Evolutionary conservation across 2,329 filamentous ascomycete species (phyloP).

Genomic region (Fusarium armeniacum): DNA sequence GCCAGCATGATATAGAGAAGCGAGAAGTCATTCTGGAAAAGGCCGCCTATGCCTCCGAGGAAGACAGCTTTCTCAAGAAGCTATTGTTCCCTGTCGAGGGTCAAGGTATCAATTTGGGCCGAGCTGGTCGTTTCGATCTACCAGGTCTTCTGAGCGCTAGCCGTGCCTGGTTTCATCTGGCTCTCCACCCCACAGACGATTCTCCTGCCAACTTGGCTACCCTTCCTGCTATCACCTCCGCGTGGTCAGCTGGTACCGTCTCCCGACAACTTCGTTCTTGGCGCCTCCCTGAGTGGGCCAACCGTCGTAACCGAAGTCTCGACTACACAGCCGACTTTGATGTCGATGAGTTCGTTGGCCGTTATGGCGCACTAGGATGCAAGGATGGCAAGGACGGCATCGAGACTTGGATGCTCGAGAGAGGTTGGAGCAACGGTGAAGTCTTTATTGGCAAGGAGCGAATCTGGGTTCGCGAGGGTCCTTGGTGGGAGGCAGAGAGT

Average conservation of each 20-base stretch:
- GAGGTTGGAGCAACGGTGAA: slow-evolving; percentile 98
- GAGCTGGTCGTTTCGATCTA: slow-evolving; percentile 83
- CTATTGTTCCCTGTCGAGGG: slow-evolving; percentile 83
- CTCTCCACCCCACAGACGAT: slow-evolving; percentile 91
- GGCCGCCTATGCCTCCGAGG: slow-evolving; percentile 83
- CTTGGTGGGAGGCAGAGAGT: slow-evolving; percentile 98
- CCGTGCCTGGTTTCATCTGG: slow-evolving; percentile 94
- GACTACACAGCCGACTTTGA: slow-evolving; percentile 99
- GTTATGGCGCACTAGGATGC: slow-evolving; percentile 88
- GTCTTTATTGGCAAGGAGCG: slow-evolving; percentile 91
- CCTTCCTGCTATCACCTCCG: slow-evolving; percentile 78
- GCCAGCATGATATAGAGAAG: slow-evolving; percentile 84
- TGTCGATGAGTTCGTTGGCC: slow-evolving; percentile 87
- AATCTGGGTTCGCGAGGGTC: slow-evolving; percentile 92
- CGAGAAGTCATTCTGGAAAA: slow-evolving; percentile 88
- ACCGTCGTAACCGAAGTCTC: slow-evolving; percentile 88
- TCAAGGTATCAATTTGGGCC: slow-evolving; percentile 85
- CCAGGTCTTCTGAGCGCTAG: slow-evolving; percentile 81
- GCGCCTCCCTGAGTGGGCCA: slow-evolving; percentile 96
- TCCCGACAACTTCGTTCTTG: slow-evolving; percentile 94
- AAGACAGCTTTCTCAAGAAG: slow-evolving; percentile 84
- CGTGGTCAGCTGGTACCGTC: slow-evolving; percentile 93
- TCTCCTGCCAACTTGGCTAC: slow-evolving; percentile 80
- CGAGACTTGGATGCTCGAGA: slow-evolving; percentile 92
- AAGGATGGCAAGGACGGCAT: slow-evolving; percentile 92